Conservation (phyloP, 441 rosid genomes). For the Arabidopsis lyrata region DNA sequence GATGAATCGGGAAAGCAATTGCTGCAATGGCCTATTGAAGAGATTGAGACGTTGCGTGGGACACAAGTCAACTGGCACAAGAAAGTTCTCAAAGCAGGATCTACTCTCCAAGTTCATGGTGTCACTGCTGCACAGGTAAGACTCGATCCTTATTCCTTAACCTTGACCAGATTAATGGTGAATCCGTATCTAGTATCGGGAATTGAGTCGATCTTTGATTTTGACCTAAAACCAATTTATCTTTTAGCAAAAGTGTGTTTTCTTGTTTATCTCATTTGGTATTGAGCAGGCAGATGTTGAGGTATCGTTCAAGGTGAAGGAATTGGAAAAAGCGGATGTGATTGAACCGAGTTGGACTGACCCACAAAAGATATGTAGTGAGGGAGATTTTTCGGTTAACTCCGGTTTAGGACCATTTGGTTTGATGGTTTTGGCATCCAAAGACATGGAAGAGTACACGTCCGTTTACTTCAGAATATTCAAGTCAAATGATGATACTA, state of each 20-base stretch:
- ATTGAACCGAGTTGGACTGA: slow-evolving; percentile 59
- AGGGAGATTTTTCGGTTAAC: slow-evolving; percentile 45
- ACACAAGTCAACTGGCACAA: slow-evolving; percentile 41
- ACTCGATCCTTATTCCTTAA: not conserved
- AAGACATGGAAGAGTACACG: slow-evolving; percentile 59
- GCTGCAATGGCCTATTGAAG: slow-evolving; percentile 72
- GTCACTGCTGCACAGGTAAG: slow-evolving; percentile 59
- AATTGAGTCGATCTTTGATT: not conserved
- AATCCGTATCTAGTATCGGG: not conserved
- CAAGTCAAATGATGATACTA: slow-evolving; percentile 37
- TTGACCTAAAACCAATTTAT: too few relatives aligned
- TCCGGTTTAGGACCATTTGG: slow-evolving; percentile 81
- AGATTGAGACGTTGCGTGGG: slow-evolving; percentile 52
- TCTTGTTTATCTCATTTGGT: not conserved
- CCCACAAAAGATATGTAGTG: slow-evolving; percentile 59
- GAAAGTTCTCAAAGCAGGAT: slow-evolving; percentile 39
- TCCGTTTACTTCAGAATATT: slow-evolving; percentile 73
- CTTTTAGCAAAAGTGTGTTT: not conserved
- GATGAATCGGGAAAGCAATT: slow-evolving; percentile 58
- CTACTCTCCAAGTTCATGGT: slow-evolving; percentile 50
- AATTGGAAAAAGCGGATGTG: slow-evolving; percentile 52
- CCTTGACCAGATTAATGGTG: not conserved
- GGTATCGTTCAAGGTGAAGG: slow-evolving; percentile 50
- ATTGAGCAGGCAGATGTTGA: slow-evolving; percentile 57
- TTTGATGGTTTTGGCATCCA: slow-evolving; percentile 64